Conservation (phyloP, 129 eudicot species). For the Centaurea solstitialis region DNA sequence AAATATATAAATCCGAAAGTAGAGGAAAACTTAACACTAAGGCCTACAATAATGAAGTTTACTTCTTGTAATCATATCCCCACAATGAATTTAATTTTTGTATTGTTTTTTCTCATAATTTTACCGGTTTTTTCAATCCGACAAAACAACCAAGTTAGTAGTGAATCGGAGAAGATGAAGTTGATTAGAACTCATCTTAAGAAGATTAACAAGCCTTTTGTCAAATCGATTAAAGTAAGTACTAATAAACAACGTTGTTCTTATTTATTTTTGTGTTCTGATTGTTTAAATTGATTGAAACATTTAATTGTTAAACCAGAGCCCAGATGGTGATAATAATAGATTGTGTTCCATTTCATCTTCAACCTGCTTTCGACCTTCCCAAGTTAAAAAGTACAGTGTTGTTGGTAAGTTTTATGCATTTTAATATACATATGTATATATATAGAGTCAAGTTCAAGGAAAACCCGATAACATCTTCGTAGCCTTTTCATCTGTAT, state of each 20-base stretch:
- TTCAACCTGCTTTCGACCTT: slow-evolving; percentile 82
- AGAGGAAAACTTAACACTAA: neutral
- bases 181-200: slow-evolving; percentile 45
- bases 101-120: slow-evolving; percentile 40
- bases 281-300: neutral
- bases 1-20: neutral
- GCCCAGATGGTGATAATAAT: slow-evolving; percentile 90
- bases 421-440: neutral
- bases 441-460: too few relatives aligned
- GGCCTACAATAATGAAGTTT: neutral
- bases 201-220: slow-evolving; percentile 65
- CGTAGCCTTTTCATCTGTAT: too few relatives aligned
- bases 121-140: slow-evolving; percentile 28
- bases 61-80: slow-evolving; percentile 28
- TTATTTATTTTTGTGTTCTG: neutral
- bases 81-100: slow-evolving; percentile 47
- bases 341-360: slow-evolving; percentile 74
- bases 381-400: slow-evolving; percentile 56
- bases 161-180: slow-evolving; percentile 54
- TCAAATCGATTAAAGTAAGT: slow-evolving; percentile 71
- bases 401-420: slow-evolving; percentile 42
- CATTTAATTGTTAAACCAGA: slow-evolving; percentile 36
- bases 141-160: slow-evolving; percentile 12
- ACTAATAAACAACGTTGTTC: neutral
- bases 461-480: too few relatives aligned